Evolutionary conservation across 1,284 basidiomycete species (phyloP).

Genomic region (Tilletia horrida): DNA sequence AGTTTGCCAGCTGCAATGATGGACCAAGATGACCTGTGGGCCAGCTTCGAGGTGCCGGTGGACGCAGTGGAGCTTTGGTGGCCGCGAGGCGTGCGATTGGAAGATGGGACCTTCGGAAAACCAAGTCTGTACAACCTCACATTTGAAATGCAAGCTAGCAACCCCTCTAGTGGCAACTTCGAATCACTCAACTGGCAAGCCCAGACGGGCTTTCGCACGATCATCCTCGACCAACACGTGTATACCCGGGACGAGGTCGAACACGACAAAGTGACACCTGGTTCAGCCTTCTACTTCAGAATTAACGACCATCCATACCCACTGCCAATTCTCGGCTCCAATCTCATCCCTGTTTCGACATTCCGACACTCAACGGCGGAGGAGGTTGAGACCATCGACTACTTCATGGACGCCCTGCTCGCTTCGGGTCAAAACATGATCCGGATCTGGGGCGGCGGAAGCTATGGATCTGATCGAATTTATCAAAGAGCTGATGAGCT

Average conservation of each 20-base stretch:
- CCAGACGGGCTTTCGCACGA: slow-evolving; percentile 40
- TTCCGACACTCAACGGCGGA: slow-evolving; percentile 15
- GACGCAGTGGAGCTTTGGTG: neutral
- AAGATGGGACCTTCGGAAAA: no score
- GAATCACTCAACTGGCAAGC: slow-evolving; percentile 22
- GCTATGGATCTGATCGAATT: slow-evolving; percentile 56
- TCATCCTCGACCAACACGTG: slow-evolving; percentile 34
- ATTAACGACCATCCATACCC: slow-evolving; percentile 36
- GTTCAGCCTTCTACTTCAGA: slow-evolving; percentile 34
- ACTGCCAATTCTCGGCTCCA: slow-evolving; percentile 34
- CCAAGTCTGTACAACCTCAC: neutral
- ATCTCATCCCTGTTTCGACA: slow-evolving; percentile 33
- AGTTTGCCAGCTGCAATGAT: neutral
- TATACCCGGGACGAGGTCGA: slow-evolving; percentile 26
- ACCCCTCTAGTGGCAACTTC: neutral
- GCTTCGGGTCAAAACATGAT: slow-evolving; percentile 36
- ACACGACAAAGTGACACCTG: slow-evolving; percentile 26
- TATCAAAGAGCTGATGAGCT: slow-evolving; percentile 65
- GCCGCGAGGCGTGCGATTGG: neutral
- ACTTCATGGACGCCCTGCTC: slow-evolving; percentile 19
- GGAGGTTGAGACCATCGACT: neutral
- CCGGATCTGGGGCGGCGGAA: slow-evolving; percentile 45
- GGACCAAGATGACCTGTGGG: slow-evolving; percentile 1
- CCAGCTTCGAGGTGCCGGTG: neutral
- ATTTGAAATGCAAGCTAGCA: neutral